Evolutionary conservation across 768 basidiomycete genomes (phyloP).

Genomic region (Psilocybe azurescens): DNA sequence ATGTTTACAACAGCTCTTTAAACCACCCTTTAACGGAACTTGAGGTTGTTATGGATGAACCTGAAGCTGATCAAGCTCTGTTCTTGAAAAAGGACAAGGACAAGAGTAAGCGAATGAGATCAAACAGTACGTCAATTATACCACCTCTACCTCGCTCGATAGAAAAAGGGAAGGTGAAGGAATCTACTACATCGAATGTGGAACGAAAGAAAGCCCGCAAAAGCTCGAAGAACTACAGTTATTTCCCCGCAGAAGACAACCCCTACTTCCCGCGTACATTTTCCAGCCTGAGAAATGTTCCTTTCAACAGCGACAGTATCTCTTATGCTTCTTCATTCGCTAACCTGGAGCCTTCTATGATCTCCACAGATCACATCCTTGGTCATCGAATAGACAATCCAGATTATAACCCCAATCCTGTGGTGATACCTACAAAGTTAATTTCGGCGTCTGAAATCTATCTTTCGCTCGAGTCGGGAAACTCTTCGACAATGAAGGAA

Average conservation of each 20-base stretch:
- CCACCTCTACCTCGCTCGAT: slow-evolving; percentile 20
- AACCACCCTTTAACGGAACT: background rate
- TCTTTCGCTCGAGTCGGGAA: background rate
- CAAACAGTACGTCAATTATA: background rate
- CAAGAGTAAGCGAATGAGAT: background rate
- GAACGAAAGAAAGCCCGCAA: slow-evolving; percentile 15
- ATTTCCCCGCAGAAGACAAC: slow-evolving; percentile 36
- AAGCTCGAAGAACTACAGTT: slow-evolving; percentile 33
- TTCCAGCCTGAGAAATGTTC: slow-evolving; percentile 12
- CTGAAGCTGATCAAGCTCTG: background rate
- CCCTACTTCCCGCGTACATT: slow-evolving; percentile 28
- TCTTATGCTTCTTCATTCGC: slow-evolving; percentile 11
- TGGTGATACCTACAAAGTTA: too few species aligned
- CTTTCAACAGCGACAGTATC: slow-evolving; percentile 11
- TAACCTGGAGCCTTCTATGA: slow-evolving; percentile 18
- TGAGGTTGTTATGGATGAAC: background rate
- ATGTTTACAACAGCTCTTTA: background rate
- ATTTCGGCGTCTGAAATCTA: too few species aligned
- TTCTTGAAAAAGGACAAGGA: background rate
- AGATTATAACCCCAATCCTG: background rate
- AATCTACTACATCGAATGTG: slow-evolving; percentile 5
- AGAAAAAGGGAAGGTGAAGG: slow-evolving; percentile 17
- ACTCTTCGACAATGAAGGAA: background rate
- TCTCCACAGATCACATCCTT: slow-evolving; percentile 21
- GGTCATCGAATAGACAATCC: slow-evolving; percentile 5